Conservation (phyloP, 768 basidiomycete genomes). For the Heimioporus sp. region DNA sequence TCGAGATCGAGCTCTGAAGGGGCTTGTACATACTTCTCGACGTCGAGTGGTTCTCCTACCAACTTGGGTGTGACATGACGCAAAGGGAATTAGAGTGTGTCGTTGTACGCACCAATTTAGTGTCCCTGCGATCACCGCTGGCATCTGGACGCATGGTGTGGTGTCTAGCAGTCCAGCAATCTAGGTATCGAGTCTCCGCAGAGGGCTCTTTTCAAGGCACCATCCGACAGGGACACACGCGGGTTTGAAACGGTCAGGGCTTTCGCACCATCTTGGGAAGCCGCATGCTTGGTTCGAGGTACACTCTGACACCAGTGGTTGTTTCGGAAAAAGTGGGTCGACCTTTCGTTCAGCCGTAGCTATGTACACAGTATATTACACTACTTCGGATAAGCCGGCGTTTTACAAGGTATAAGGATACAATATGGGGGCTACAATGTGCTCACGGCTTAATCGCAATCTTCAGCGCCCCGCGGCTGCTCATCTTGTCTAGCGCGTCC, state of each 20-base stretch:
- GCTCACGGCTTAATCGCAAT: conserved; percentile 58
- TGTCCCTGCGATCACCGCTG: background rate
- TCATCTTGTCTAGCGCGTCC: conserved; percentile 71
- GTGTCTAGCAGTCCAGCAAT: no score
- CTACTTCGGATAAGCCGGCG: background rate
- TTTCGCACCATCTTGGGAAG: no score
- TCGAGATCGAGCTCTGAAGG: conserved; percentile 56
- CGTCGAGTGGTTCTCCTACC: conserved; percentile 51
- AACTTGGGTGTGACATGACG: conserved; percentile 14
- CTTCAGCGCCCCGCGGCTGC: conserved; percentile 56
- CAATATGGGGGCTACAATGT: background rate
- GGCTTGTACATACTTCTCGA: conserved; percentile 56
- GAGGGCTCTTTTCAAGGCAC: no score
- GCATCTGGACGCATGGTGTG: no score
- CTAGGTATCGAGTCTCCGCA: no score
- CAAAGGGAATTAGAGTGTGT: background rate
- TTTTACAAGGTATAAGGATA: conserved; percentile 24
- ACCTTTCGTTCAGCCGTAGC: no score
- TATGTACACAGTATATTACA: background rate
- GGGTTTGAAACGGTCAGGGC: no score
- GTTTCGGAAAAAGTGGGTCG: no score
- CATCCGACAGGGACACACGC: no score
- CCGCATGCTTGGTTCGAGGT: no score
- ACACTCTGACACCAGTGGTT: no score
- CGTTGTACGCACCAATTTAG: no score